phyloP scores from a whole-genome alignment of 176 grass and related monocot species.

The sorghum (Sorghum bicolor) region DNA sequence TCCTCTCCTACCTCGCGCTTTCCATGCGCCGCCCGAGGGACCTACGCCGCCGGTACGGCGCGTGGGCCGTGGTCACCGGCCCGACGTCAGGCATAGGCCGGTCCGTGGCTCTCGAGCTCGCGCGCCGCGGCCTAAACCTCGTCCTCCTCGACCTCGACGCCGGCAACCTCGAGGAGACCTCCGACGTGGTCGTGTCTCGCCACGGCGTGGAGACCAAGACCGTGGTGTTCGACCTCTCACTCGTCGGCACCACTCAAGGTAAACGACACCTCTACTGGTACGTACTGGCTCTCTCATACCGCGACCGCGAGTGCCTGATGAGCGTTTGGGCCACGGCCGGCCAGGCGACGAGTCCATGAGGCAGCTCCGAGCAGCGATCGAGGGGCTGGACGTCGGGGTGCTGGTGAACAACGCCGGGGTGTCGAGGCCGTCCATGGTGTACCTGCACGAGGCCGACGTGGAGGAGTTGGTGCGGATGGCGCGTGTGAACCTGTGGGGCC shows the following conservation, averaged over 20 bases:
- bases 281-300: too few species aligned
- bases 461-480: constrained; percentile 24
- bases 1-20: not conserved
- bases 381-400: constrained; percentile 43
- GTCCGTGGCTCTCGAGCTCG: constrained; percentile 44
- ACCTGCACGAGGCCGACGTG: constrained; percentile 44
- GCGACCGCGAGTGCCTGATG: too few species aligned
- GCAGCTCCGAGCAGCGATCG: constrained; percentile 5
- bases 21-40: not conserved
- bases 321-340: too few species aligned
- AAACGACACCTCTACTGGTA: too few species aligned
- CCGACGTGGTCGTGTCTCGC: not conserved
- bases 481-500: constrained; percentile 43
- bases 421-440: not conserved
- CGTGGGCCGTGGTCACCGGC: constrained; percentile 49
- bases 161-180: constrained; percentile 41
- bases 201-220: constrained; percentile 11
- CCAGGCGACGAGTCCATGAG: not conserved
- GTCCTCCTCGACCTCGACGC: constrained; percentile 53
- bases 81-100: constrained; percentile 55
- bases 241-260: not conserved
- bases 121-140: constrained; percentile 40
- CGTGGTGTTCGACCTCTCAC: constrained; percentile 43
- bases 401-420: constrained; percentile 65
- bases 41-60: constrained; percentile 36